These are phyloP conservation scores for Melanomma pulvis-pyrius DNA, from an alignment of 495 filamentous ascomycete genomes.

Conservation along the genomic window DNA sequence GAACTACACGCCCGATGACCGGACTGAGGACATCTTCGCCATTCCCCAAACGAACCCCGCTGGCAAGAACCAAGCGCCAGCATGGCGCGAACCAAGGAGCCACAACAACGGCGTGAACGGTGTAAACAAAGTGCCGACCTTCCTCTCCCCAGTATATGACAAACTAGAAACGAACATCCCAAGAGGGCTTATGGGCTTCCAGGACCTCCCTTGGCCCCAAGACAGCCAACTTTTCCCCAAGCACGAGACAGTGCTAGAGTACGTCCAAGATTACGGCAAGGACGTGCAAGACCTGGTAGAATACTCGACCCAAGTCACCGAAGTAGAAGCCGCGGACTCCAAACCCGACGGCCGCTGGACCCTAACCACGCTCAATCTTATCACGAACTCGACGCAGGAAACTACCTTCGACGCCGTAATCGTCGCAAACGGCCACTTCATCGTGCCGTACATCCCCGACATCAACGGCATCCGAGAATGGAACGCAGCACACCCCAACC, in stretches of 20 bases:
- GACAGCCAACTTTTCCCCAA: constrained; percentile 72
- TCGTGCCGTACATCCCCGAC: constrained; percentile 68
- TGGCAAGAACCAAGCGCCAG: constrained; percentile 20
- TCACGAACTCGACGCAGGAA: constrained; percentile 44
- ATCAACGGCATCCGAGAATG: constrained; percentile 60
- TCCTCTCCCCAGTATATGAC: constrained; percentile 79
- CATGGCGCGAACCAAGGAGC: constrained; percentile 28
- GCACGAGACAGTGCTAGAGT: constrained; percentile 67
- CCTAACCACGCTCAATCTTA: constrained; percentile 58
- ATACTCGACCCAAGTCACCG: constrained; percentile 61
- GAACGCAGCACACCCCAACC: constrained; percentile 62
- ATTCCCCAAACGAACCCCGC: constrained; percentile 47
- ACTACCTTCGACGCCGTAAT: constrained; percentile 71
- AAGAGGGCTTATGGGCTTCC: constrained; percentile 76
- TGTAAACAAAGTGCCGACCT: constrained; percentile 43
- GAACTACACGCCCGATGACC: constrained; percentile 63
- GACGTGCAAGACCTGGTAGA: constrained; percentile 59
- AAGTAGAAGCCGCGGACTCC: constrained; percentile 47
- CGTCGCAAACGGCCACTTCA: constrained; percentile 82
- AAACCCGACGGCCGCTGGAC: constrained; percentile 50
- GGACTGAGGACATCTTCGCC: constrained; percentile 30
- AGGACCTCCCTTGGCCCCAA: constrained; percentile 66
- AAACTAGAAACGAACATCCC: constrained; percentile 85
- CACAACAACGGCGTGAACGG: constrained; percentile 15
- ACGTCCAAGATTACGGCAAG: constrained; percentile 72